Evolutionary conservation across 2,329 filamentous ascomycete genomes (phyloP).

Genomic region (Triangularia verruculosa): DNA sequence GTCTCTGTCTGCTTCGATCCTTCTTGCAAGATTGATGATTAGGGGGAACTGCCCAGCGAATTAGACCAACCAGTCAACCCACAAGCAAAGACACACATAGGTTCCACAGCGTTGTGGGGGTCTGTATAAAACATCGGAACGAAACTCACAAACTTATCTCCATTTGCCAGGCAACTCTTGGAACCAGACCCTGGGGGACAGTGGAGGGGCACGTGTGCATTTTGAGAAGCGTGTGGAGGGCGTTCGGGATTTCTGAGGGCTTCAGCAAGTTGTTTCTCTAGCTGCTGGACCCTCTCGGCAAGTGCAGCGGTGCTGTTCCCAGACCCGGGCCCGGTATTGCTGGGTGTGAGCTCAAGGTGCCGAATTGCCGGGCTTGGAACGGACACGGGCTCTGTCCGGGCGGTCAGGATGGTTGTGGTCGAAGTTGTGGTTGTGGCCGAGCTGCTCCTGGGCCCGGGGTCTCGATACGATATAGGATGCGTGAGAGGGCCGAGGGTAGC

Average conservation of each 20-base stretch:
- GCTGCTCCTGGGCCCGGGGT: not conserved
- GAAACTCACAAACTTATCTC: slow-evolving; percentile 39
- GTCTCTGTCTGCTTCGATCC: slow-evolving; percentile 27
- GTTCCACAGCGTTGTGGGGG: not conserved
- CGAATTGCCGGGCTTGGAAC: slow-evolving; percentile 15
- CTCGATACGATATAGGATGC: not conserved
- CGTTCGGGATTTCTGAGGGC: slow-evolving; percentile 20
- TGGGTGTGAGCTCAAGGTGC: slow-evolving; percentile 4
- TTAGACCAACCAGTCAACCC: slow-evolving; percentile 18
- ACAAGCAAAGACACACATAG: not conserved
- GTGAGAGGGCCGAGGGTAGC: slow-evolving; percentile 1
- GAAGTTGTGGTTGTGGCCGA: not conserved
- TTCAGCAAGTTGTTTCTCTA: slow-evolving; percentile 43
- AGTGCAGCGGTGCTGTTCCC: slow-evolving; percentile 27
- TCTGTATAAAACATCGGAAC: not conserved
- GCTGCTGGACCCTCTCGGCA: slow-evolving; percentile 39
- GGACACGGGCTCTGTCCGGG: slow-evolving; percentile 10
- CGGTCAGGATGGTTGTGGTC: not conserved
- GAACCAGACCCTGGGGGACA: slow-evolving; percentile 23
- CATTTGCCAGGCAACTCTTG: slow-evolving; percentile 51
- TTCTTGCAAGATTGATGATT: slow-evolving; percentile 24
- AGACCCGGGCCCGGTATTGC: not conserved
- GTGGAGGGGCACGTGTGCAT: slow-evolving; percentile 12
- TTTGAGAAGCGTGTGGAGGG: slow-evolving; percentile 7
- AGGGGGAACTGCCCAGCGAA: slow-evolving; percentile 27